Evolutionary conservation across 148 eudicot genomes (phyloP).

Genomic region (Chenopodium berlandieri): DNA sequence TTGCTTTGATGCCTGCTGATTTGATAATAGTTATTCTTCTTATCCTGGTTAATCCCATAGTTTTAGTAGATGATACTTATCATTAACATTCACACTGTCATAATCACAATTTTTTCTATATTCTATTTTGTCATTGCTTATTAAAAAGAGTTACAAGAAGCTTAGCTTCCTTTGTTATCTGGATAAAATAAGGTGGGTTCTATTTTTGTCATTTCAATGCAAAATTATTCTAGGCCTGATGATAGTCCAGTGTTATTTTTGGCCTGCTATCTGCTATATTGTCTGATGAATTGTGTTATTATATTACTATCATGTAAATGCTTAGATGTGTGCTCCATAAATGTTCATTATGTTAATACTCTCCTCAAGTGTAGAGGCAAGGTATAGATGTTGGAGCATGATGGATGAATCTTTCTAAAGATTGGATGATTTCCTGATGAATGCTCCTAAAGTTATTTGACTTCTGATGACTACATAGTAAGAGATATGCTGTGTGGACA

Average conservation of each 20-base stretch:
- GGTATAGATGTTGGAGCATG: constrained; percentile 28
- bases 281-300: not conserved
- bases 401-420: constrained; percentile 25
- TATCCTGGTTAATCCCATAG: not conserved
- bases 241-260: too few relatives aligned
- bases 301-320: not conserved
- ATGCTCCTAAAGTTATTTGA: constrained; percentile 39
- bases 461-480: constrained; percentile 37
- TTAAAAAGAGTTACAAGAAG: not conserved
- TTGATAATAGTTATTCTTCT: not conserved
- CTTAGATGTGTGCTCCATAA: not conserved
- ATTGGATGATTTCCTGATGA: constrained; percentile 28
- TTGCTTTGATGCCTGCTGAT: not conserved
- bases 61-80: not conserved
- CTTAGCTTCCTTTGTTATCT: not conserved
- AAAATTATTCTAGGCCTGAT: too few relatives aligned
- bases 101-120: too few relatives aligned
- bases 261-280: not conserved
- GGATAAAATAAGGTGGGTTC: not conserved
- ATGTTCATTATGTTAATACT: not conserved
- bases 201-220: not conserved
- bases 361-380: not conserved
- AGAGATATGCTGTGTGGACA: constrained; percentile 34
- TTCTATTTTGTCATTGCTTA: not conserved
- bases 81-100: too few relatives aligned